A percentile compares a stretch with the other conserved stretches of the same genome.
phyloP scores from a whole-genome alignment of 225 moss, liverwort and hornwort genomes.

The Marchantia polymorpha region DNA sequence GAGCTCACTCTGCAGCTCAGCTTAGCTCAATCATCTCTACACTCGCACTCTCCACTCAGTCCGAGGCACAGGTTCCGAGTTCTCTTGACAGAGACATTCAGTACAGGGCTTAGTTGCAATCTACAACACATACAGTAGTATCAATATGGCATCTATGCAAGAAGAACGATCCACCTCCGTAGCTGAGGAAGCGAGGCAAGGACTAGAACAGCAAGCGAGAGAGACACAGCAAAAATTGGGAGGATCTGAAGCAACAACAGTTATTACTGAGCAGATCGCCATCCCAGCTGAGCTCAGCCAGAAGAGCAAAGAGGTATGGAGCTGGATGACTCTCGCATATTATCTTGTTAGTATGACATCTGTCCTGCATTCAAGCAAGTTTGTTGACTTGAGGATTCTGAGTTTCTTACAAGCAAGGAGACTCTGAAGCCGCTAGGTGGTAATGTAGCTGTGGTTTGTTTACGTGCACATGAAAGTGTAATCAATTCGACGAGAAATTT shows the following conservation, averaged over 20 bases:
- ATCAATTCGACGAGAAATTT: too few species aligned
- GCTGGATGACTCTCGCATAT: background rate
- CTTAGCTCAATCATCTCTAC: background rate
- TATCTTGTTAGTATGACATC: too few species aligned
- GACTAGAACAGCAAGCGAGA: slow-evolving; percentile 55
- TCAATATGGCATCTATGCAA: slow-evolving; percentile 44
- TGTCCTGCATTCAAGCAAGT: too few species aligned
- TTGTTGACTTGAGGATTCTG: background rate
- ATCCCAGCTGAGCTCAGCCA: slow-evolving; percentile 55
- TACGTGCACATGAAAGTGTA: too few species aligned
- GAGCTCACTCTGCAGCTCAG: background rate
- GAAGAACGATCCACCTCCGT: slow-evolving; percentile 40
- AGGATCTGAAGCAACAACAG: slow-evolving; percentile 50
- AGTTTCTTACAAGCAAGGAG: too few species aligned
- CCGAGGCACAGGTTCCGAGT: background rate
- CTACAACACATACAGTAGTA: background rate
- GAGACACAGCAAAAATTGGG: slow-evolving; percentile 63
- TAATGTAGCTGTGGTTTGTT: too few species aligned
- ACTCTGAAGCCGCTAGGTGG: background rate
- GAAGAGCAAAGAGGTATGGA: slow-evolving; percentile 58
- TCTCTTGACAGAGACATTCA: background rate
- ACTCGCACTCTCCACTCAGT: background rate
- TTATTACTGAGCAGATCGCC: slow-evolving; percentile 49
- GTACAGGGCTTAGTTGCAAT: too few species aligned
- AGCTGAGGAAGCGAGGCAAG: slow-evolving; percentile 40